Evolutionary conservation across 805 yeast genomes (phyloP), one percentile per base, ranked within the genome.

Genomic region (Starmerella khaoyaiensis): DNA sequence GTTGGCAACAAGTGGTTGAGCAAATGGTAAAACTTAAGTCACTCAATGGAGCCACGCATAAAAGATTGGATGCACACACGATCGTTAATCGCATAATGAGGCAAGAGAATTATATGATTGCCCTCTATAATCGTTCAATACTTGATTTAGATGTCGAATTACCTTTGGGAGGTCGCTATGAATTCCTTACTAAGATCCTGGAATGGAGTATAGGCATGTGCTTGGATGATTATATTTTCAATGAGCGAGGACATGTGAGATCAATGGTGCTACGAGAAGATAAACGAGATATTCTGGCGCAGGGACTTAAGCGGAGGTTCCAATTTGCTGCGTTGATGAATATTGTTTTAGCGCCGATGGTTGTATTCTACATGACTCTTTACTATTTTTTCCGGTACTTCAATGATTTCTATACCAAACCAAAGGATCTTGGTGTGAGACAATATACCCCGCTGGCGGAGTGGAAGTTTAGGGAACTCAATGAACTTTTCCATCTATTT

Each of bases 1-100:
- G 93, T 18, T 90, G 98, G 99, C 79, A 78, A 40, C 72, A 76
- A 19, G 78, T 90, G 1, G 87, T 84, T 11, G 74, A 74, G 37
- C 71, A 81, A 30, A 61, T 90, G 11, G 74, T 82, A 71, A 60
- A 68, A 5, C 60, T 90, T 35, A 72, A 80, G 47, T 84, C 83
- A 50, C 36, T 39, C 11, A 49, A 52, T 47, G 52, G 39, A 23
- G 51, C 45, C 5, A 14, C 33, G 12, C 31, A 21, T 8, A 71
- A 74, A 35, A 65, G 86, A 45, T 66, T 90, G 36, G 87, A 81
- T 52, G 94, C 97, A 4, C 95, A 86, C 56, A 90, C 79, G 51
- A 81, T 90, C 35, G 97, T 96, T 11, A 93, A 90, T 54, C 65
- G 98, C 41, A 79, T 90, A 39, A 86, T 90, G 98, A 66, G 99